These are phyloP conservation scores for Zymoseptoria brevis DNA, from an alignment of 2,329 filamentous ascomycete genomes.

Conservation along the genomic window DNA sequence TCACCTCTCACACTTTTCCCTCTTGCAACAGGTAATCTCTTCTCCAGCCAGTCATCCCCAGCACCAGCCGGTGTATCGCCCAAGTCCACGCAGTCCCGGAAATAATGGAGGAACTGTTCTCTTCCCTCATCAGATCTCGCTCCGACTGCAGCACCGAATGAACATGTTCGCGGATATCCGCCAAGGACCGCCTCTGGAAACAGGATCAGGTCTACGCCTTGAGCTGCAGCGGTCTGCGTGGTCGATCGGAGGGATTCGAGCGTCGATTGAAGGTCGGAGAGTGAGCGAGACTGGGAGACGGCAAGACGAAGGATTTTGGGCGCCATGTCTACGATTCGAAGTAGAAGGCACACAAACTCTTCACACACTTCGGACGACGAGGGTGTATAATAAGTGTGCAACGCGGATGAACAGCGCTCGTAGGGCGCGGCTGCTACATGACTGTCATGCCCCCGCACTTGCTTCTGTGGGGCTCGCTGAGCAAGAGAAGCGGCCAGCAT, in stretches of 20 bases:
- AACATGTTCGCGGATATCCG: conserved; percentile 76
- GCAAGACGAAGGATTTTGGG: conserved; percentile 39
- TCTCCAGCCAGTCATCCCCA: conserved; percentile 62
- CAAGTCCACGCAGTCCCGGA: conserved; percentile 69
- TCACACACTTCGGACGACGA: not conserved
- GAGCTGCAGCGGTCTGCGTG: conserved; percentile 54
- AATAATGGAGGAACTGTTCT: conserved; percentile 77
- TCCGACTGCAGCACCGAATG: conserved; percentile 69
- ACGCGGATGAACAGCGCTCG: no score
- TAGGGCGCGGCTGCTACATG: no score
- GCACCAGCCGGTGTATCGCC: conserved; percentile 68
- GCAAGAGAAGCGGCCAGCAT: no score
- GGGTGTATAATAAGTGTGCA: no score
- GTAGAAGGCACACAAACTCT: not conserved
- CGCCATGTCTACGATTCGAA: conserved; percentile 18
- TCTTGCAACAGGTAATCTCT: conserved; percentile 47
- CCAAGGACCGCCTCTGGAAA: conserved; percentile 91
- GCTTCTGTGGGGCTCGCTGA: no score
- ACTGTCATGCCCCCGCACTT: no score
- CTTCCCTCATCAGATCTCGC: conserved; percentile 59
- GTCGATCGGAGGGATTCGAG: conserved; percentile 58
- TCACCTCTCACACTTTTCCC: conserved; percentile 51
- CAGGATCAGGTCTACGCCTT: conserved; percentile 61
- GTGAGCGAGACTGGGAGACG: conserved; percentile 42
- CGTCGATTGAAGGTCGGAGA: conserved; percentile 48